Evolutionary conservation across 2,329 filamentous ascomycete genomes (phyloP).

Genomic region (Bimuria novae-zelandiae): DNA sequence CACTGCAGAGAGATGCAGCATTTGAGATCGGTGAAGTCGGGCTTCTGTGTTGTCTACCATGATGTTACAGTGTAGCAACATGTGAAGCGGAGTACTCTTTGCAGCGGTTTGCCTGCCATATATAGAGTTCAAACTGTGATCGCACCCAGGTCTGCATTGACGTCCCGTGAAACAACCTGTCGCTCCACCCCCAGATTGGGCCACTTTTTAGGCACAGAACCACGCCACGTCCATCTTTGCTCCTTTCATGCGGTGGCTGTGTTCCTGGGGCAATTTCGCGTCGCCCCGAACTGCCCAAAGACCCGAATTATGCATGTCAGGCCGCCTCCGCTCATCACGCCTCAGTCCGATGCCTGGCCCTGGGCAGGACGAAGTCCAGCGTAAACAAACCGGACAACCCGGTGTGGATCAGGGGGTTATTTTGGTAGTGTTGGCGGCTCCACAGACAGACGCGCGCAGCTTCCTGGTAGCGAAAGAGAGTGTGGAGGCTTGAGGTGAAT

Average conservation of each 20-base stretch:
- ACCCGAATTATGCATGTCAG: conserved; percentile 1
- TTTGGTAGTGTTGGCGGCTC: conserved; percentile 1
- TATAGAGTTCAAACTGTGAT: not conserved
- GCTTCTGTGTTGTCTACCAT: too few species aligned
- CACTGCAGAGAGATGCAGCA: too few species aligned
- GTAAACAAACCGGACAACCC: not conserved
- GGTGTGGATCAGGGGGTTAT: not conserved
- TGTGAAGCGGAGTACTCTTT: not conserved
- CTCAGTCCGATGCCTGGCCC: conserved; percentile 3
- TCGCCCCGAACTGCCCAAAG: not conserved
- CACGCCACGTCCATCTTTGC: too few species aligned
- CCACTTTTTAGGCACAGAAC: not conserved
- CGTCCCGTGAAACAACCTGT: too few species aligned
- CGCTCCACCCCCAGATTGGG: not conserved
- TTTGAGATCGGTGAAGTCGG: too few species aligned
- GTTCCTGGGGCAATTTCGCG: conserved; percentile 3
- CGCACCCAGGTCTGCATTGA: not conserved
- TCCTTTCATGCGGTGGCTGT: conserved; percentile 2
- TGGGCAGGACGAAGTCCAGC: not conserved
- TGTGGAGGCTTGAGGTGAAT: not conserved
- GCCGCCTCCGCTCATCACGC: conserved; percentile 2
- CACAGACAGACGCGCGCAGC: too few species aligned
- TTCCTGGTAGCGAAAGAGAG: not conserved
- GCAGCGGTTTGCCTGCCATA: not conserved
- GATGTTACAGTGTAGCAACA: too few species aligned